These are phyloP conservation scores for Tetrahymena borealis DNA, from an alignment of 73 alveolate genomes.

Conservation along the genomic window DNA sequence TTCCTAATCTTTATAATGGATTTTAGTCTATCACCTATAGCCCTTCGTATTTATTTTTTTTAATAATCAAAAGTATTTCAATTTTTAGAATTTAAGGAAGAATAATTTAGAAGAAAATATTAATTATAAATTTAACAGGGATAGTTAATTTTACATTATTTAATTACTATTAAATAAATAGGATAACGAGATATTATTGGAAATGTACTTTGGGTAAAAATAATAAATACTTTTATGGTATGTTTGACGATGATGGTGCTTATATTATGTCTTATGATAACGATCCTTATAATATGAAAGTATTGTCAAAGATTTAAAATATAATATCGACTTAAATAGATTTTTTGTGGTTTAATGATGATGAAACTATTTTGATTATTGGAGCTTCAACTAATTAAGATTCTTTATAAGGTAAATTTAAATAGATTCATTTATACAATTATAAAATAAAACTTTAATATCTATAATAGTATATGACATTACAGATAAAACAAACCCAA, in stretches of 20 bases:
- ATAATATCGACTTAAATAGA: not conserved
- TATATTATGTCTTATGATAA: not conserved
- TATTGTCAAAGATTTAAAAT: not conserved
- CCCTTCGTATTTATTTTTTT: not conserved
- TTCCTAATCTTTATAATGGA: not conserved
- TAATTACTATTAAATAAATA: not conserved
- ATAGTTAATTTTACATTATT: not conserved
- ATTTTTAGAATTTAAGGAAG: not conserved
- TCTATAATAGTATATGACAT: not conserved
- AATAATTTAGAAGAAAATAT: not conserved
- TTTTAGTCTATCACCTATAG: not conserved
- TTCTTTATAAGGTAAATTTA: not conserved
- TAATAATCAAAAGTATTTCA: not conserved
- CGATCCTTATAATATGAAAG: not conserved
- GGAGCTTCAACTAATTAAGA: not conserved
- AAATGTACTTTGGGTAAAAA: not conserved
- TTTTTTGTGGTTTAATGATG: not conserved
- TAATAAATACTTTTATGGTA: not conserved
- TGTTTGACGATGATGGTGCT: not conserved
- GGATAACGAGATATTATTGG: not conserved
- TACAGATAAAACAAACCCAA: not conserved
- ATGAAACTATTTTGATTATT: not conserved
- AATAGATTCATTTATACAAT: not conserved
- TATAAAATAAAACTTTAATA: not conserved
- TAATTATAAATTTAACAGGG: too few species aligned